Base-by-base conservation (phyloP, 2,329 filamentous ascomycete genomes). In the Botrytis medusae region DNA sequence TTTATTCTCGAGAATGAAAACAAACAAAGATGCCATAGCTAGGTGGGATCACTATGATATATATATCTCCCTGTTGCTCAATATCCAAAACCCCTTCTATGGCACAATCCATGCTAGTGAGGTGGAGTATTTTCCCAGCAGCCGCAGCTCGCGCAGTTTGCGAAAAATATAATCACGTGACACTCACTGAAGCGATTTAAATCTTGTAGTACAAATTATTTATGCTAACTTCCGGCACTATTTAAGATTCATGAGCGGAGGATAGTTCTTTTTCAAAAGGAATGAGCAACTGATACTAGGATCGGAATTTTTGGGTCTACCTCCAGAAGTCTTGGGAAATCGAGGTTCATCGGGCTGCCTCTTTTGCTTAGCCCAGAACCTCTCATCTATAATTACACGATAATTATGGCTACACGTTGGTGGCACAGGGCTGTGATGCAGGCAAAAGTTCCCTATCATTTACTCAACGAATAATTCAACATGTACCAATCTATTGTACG, bases 51-150 rank as follows among this genome's bases (percentile, higher is more conserved):
- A 22, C 25, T 68, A 40, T 9, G 29, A 14, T 68, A 68, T 42
- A 40, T 68, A 68, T 68, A 68, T 18, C 29, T 18, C 46, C 48
- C 57, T 57, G 48, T 68, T 68, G 10, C 34, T 68, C 34, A 57
- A 68, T 48, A 42, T 57, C 65, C 29, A 68, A 42, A 40, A 9
- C 46, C 48, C 65, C 65, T 68, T 57, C 65, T 42, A 68, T 68
- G 48, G 46, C 34, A 68, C 34, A 57, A 68, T 42, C 48, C 48
- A 42, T 37, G 48, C 65, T 68, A 68, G 34, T 57, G 34, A 57
- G 34, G 65, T 57, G 65, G 48, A 68, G 65, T 68, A 68, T 42
- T 68, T 68, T 68, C 48, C 29, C 34, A 57, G 48, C 65, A 68
- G 48, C 65, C 65, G 65, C 64, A 68, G 32, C 46, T 68, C 34